Evolutionary conservation across 345 rosid genomes (phyloP).

Genomic region (Aegle marmelos): DNA sequence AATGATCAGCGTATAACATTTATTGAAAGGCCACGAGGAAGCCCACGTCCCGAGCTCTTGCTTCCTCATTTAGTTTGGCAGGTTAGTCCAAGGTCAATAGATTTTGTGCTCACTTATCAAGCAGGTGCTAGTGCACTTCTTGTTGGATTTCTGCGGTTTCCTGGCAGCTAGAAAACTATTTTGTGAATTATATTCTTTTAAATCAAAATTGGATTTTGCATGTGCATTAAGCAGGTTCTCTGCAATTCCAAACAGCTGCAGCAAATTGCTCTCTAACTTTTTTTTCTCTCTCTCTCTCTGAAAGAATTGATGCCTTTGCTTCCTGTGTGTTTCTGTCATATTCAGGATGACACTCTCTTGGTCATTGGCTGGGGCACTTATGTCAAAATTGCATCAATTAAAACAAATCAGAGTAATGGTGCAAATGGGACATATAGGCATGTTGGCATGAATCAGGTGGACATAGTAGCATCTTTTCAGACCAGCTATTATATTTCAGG

Average conservation of each 20-base stretch:
- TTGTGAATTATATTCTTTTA: neutral
- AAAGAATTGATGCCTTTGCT: constrained; percentile 11
- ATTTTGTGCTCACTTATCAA: neutral
- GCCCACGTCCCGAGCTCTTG: constrained; percentile 88
- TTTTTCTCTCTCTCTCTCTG: neutral
- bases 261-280: neutral
- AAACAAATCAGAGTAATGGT: constrained; percentile 50
- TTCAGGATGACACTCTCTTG: constrained; percentile 82
- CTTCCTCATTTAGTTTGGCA: constrained; percentile 98
- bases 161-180: neutral
- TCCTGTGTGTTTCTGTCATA: constrained; percentile 9
- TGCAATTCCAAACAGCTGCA: constrained; percentile 6
- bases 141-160: neutral
- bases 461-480: constrained; percentile 95
- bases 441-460: constrained; percentile 71
- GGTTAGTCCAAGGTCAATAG: constrained; percentile 40
- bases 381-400: constrained; percentile 91
- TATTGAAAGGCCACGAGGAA: constrained; percentile 91
- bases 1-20: constrained; percentile 89
- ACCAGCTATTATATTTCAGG: constrained; percentile 98
- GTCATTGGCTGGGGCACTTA: constrained; percentile 98
- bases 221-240: neutral
- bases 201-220: neutral
- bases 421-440: constrained; percentile 64
- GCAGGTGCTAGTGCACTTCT: neutral